Percentiles rank a stretch among this genome's conserved stretches.
Evolutionary conservation across 2,329 filamentous ascomycete species (phyloP).

Genomic region (Colletotrichum agaves): DNA sequence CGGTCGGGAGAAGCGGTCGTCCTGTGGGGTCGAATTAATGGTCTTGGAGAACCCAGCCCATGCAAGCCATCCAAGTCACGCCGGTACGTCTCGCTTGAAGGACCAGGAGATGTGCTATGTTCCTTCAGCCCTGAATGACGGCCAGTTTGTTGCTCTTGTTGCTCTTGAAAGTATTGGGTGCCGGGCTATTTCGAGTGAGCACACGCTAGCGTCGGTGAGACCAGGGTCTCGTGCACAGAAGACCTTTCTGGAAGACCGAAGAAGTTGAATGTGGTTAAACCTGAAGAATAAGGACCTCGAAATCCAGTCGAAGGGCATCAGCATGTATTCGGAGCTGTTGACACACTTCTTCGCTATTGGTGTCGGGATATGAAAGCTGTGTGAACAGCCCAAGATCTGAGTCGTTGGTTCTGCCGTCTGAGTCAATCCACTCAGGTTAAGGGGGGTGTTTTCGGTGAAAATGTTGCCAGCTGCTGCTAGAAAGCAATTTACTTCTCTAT

Average conservation of each 20-base stretch:
- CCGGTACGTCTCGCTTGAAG: slow-evolving; percentile 21
- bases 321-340: slow-evolving; percentile 19
- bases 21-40: slow-evolving; percentile 33
- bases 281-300: slow-evolving; percentile 20
- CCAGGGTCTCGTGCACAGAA: slow-evolving; percentile 23
- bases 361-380: slow-evolving; percentile 5
- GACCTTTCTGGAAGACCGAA: slow-evolving; percentile 32
- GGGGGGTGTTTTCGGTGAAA: background rate
- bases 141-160: slow-evolving; percentile 3
- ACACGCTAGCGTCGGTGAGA: slow-evolving; percentile 29
- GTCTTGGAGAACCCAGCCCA: slow-evolving; percentile 36
- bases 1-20: slow-evolving; percentile 30
- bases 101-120: slow-evolving; percentile 14
- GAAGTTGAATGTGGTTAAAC: slow-evolving; percentile 24
- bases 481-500: too few species aligned
- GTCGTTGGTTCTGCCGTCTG: slow-evolving; percentile 13
- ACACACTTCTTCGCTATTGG: slow-evolving; percentile 24
- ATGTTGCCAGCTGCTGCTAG: background rate
- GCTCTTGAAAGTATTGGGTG: background rate
- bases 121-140: slow-evolving; percentile 8
- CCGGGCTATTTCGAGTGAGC: background rate
- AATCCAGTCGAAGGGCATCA: slow-evolving; percentile 10
- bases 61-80: slow-evolving; percentile 24
- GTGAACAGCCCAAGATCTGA: slow-evolving; percentile 18
- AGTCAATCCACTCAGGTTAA: background rate